Base-by-base conservation (phyloP, 1,284 basidiomycete species). In the Vanrija pseudolonga region DNA sequence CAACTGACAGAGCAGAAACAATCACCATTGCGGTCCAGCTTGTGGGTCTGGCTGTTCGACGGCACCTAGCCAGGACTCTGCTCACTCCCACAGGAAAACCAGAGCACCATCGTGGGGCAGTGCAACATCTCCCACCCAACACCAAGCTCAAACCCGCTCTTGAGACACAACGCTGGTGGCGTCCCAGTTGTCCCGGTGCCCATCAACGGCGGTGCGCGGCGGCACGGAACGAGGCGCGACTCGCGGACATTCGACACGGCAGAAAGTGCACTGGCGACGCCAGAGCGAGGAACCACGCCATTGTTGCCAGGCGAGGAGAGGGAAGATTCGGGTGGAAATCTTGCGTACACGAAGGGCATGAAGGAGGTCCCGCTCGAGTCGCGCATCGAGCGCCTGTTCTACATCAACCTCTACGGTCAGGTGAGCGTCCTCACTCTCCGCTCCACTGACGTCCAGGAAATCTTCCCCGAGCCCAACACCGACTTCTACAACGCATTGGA, bases 21-120 rank as follows among this genome's bases (percentile, higher is more conserved):
- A 90, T 94, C n/a, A 98, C 92, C 4, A 95, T 98, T 59, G 91
- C 93, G n/a, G 93, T 88, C 7, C 87, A 93, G 71, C 80, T 98
- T 56, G 89, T 90, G 24, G 76, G 85, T 74, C n/a, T 19, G 37
- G 14, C 9, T 42, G 46, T 53, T 18, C 14, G 32, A 32, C 8
- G 4, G 9, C 32, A 11, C 26, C 26, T 26, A 2, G 32, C 9
- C 8, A 12, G 32, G 5, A 12, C 32, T 14, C 4, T 4, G 5
- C 52, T 57, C 44, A 57, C 48, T 18, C 24, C 38, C 57, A 0
- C 64, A 90, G 89, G 84, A 86, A 67, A 84, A 94, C 65, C 88
- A 87, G 7, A 79, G 81, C 32, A 84, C 82, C 47, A 83, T 98
- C 23, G 86, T 97, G 23, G 95, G 95, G 2, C 95, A 98, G 76